phyloP scores from a whole-genome alignment of 768 basidiomycete genomes.

The Boletus rubescentipes region DNA sequence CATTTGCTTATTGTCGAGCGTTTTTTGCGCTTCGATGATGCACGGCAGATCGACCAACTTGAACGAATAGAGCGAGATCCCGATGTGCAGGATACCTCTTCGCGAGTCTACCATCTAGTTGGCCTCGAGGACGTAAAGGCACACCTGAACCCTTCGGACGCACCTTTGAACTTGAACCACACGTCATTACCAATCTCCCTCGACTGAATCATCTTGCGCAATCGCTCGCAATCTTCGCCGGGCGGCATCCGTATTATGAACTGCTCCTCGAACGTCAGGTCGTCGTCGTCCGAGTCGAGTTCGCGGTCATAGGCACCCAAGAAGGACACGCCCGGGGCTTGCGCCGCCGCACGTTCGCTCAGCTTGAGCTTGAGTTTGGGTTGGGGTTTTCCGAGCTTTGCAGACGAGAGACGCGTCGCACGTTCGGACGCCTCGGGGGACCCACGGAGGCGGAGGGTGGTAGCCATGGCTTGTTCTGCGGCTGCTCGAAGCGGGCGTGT shows the following conservation, averaged over 20 bases:
- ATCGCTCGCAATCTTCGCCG: conserved; percentile 74
- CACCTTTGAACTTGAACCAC: conserved; percentile 99
- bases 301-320: conserved; percentile 92
- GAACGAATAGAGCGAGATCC: conserved; percentile 75
- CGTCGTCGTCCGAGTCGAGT: conserved; percentile 93
- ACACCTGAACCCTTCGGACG: not conserved
- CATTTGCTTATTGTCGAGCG: conserved; percentile 93
- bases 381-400: conserved; percentile 46
- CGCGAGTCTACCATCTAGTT: conserved; percentile 67
- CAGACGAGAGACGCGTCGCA: conserved; percentile 55
- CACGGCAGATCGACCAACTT: conserved; percentile 97
- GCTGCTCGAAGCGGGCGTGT: conserved; percentile 34
- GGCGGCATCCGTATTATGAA: conserved; percentile 89
- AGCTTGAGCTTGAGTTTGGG: conserved; percentile 89
- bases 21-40: conserved; percentile 93
- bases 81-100: conserved; percentile 85
- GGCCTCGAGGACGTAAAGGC: conserved; percentile 5
- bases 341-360: conserved; percentile 77
- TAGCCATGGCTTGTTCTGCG: conserved; percentile 36
- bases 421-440: conserved; percentile 42
- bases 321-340: conserved; percentile 84
- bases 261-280: conserved; percentile 94
- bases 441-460: conserved; percentile 31
- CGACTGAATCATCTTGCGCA: conserved; percentile 78
- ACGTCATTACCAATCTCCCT: conserved; percentile 80